Conservation (phyloP, 2,329 filamentous ascomycete species). For the Phyllosticta citriasiana region DNA sequence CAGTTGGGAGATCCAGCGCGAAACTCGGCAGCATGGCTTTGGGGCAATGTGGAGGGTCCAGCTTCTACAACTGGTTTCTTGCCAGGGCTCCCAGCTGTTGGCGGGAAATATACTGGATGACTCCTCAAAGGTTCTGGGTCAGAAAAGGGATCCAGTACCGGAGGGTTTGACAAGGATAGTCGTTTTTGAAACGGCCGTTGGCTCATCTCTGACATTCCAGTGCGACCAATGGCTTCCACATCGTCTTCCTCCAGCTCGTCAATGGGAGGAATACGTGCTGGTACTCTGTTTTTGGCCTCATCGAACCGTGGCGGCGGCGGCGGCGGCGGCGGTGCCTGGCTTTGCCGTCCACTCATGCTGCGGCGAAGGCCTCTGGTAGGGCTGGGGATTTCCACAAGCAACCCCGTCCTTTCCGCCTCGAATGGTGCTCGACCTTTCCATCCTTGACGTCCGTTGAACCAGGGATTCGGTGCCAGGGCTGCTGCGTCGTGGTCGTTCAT, state of each 20-base stretch:
- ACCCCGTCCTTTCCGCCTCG: constrained; percentile 36
- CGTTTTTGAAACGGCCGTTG: constrained; percentile 16
- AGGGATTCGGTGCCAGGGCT: constrained; percentile 2
- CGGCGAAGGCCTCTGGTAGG: constrained; percentile 38
- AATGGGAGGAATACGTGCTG: constrained; percentile 52
- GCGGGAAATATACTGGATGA: constrained; percentile 16
- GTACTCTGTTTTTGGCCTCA: constrained; percentile 38
- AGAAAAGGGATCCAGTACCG: constrained; percentile 31
- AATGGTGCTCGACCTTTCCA: constrained; percentile 22
- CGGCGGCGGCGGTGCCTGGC: constrained; percentile 18
- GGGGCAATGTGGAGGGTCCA: constrained; percentile 16
- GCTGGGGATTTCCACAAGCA: constrained; percentile 39
- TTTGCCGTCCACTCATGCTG: constrained; percentile 25
- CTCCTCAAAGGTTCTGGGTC: constrained; percentile 28
- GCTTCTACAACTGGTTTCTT: constrained; percentile 9
- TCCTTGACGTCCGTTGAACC: constrained; percentile 16
- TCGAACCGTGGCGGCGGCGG: constrained; percentile 30
- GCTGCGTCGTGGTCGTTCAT: constrained; percentile 4
- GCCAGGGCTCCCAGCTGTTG: constrained; percentile 3
- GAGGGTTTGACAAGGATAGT: constrained; percentile 17
- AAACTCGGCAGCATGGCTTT: constrained; percentile 12
- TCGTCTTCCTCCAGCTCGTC: constrained; percentile 54
- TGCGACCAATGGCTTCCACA: constrained; percentile 18
- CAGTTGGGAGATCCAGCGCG: constrained; percentile 6
- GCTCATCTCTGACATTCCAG: constrained; percentile 17